Evolutionary conservation across 768 basidiomycete species (phyloP), one percentile per base, ranked within the genome.

Genomic region (Leucocoprinus leucothites): DNA sequence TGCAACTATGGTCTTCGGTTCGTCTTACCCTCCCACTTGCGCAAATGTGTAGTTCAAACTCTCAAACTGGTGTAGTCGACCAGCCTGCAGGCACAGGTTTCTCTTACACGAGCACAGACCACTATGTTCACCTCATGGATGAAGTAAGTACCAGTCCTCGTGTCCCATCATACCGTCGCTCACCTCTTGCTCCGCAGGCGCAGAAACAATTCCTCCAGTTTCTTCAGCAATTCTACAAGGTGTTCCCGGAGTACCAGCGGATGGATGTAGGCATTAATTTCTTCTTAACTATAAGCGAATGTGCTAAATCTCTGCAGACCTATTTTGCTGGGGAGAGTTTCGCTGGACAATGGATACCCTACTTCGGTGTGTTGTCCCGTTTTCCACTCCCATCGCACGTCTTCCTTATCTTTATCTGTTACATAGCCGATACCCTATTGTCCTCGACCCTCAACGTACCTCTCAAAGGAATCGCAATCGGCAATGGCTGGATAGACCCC

Each of bases 401-500:
- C 40, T 60, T 19, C 16, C 34, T 56, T 54, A 51, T 40, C 48
- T 19, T 36, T 28, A 24, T 26, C 13, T 40, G 35, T 1, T 4
- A 38, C 57, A 19, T 58, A 94, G 94, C 92, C 63, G 81, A 94
- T 60, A 89, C 85, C 16, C 75, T 96, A 43, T 74, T 97, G 26
- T 67, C 77, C 58, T 82, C 85, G 5, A 67, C 77, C 31, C 72
- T 92, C 16, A 65, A 74, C 22, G 73, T 87, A 24, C 85, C 83
- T 0, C 73, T 98, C 7, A 80, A 79, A 42, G 97, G 97, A 1
- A 72, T 82, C 14, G 91, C 96, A 0, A 97, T 99, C 42, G 97
- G 97, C 19, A 99, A 99, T 68, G 96, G 96, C 4, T 99, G 97
- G 97, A 96, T 97, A 45, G 95, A 98, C 67, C 85, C 86, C 0